Base-by-base conservation (phyloP, 345 rosid genomes). In the Aethionema arabicum region DNA sequence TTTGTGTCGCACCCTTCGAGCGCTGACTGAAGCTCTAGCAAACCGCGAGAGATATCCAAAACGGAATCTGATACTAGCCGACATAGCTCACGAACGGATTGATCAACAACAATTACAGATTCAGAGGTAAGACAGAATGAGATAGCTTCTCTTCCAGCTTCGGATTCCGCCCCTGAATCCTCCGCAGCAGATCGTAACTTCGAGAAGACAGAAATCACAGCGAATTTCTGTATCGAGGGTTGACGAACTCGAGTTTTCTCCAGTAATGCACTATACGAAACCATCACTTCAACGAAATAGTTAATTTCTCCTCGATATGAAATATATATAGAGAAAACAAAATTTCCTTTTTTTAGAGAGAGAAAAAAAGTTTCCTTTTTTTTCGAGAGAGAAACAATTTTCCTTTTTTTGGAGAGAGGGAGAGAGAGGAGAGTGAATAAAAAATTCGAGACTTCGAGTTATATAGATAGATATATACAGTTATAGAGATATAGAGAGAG, bases 11-110 rank as follows among this genome's bases (percentile, higher is more conserved):
- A 75, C 11, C 81, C 98, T 74, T 91, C 96, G 58, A 91, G 85
- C 11, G 96, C 81, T 8, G 96, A 85, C 63, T 85, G 98, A 46
- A 88, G 92, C 76, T 86, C 95, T 65, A 86, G n/a, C 61, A 91
- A 69, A 1, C 82, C 88, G 50, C 77, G 76, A 40, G 91, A 65
- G 45, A 80, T 55, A 49, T 86, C 84, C 39, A 83, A 27, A 49
- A 54, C 73, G 48, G 84, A 79, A 73, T 83, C 88, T 13, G 69
- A 73, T 48, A 88, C 87, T 59, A 91, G 82, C 44, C 86, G 84
- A 74, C 96, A 91, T 40, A 88, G 75, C 81, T 91, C 98, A 56
- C 90, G 90, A 70, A 85, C 92, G 10, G 96, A 72, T 63, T 91
- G 96, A 74, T 91, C 98, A 64, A 82, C 90, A 35, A 91, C 96